Base-by-base conservation (phyloP, 2,329 filamentous ascomycete species). In the Pseudopyricularia javanii region DNA sequence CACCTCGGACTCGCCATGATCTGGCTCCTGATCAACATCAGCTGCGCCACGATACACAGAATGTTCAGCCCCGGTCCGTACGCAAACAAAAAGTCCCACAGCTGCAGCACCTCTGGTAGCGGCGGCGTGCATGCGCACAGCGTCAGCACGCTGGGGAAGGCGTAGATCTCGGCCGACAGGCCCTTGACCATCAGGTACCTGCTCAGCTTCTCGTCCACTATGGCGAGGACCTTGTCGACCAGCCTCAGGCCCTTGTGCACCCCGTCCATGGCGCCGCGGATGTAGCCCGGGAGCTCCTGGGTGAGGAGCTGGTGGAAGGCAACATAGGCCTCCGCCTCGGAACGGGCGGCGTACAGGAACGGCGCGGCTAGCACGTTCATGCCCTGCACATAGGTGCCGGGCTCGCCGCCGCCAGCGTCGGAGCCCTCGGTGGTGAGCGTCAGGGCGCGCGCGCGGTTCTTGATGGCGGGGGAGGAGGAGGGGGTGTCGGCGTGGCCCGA, bases 321-420 rank as follows among this genome's bases (percentile, higher is more conserved):
- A 5, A 88, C 85, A 61, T 95, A 98, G 2, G 93, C 93, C 70
- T 98, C 91, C 7, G 91, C 86, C 70, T 98, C 93, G 66, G 89
- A 95, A 54, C 90, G 84, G 1, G 93, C 91, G 5, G 89, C 90
- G 66, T 98, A 98, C 47, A 98, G 75, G 64, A 98, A 96, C 0
- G 93, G 93, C 1, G 93, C 93, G 9, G 91, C 91, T 15, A 98
- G 79, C 40, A 98, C 93, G 65, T 98, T 98, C 91, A 98, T 97
- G 59, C 93, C 93, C 68, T 98, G 93, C 2, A 98, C 91, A 62
- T 98, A 98, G 40, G 88, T 91, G 32, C 90, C 88, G 11, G 88
- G 79, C 60, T 88, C 85, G 32, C 72, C 70, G 3, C 71, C 73
- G 54, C 77, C 78, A 7, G 74, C 72, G 57, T 85, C 81, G 58